phyloP scores from a whole-genome alignment of 148 eudicot species.

The Chenopodium suecicum region DNA sequence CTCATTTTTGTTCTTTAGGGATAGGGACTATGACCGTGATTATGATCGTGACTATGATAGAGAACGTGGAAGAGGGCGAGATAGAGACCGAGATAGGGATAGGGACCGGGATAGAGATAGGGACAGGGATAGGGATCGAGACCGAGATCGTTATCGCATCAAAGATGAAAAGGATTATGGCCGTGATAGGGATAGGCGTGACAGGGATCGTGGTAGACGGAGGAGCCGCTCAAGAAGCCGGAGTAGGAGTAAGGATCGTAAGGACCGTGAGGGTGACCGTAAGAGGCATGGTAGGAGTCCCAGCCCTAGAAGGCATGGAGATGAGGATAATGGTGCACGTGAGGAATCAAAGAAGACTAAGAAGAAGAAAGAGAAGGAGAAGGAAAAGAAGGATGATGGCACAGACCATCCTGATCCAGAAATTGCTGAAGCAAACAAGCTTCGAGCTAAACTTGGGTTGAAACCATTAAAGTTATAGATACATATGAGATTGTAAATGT shows the following conservation, averaged over 20 bases:
- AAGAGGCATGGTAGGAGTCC: conserved; percentile 56
- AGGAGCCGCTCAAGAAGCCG: conserved; percentile 87
- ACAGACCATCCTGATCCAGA: conserved; percentile 96
- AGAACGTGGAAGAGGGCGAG: conserved; percentile 45
- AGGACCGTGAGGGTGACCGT: conserved; percentile 64
- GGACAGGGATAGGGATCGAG: conserved; percentile 42
- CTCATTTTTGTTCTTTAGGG: conserved; percentile 36
- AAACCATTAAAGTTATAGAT: conserved; percentile 57
- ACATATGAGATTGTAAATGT: not conserved
- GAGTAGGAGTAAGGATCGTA: conserved; percentile 79
- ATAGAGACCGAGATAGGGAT: conserved; percentile 40
- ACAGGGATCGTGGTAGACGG: conserved; percentile 71
- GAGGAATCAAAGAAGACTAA: conserved; percentile 59
- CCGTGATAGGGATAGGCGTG: conserved; percentile 70
- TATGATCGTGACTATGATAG: conserved; percentile 43
- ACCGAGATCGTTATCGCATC: conserved; percentile 54
- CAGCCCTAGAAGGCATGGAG: conserved; percentile 70
- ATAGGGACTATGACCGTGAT: conserved; percentile 31
- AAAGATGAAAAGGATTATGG: conserved; percentile 70
- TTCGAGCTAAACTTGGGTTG: conserved; percentile 70
- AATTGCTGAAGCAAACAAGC: conserved; percentile 79
- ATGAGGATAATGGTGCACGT: conserved; percentile 41
- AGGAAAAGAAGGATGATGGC: conserved; percentile 82
- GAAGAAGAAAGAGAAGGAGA: conserved; percentile 53
- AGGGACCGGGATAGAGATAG: conserved; percentile 49